Base-by-base conservation (phyloP, 2,329 filamentous ascomycete species). In the Colletotrichum phormii region DNA sequence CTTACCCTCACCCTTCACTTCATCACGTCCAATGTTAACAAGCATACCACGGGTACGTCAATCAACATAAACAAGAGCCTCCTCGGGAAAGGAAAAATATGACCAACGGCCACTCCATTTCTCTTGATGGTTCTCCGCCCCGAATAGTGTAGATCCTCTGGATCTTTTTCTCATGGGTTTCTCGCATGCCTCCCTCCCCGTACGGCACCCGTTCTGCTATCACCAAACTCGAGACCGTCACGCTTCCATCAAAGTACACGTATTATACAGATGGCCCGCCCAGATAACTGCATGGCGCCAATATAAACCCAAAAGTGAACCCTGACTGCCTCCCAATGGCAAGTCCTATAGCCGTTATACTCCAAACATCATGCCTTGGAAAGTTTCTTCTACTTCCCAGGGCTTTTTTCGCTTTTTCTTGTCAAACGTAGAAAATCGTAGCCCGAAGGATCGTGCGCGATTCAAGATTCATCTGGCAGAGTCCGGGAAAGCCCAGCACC, bases 401-500 rank as follows among this genome's bases (percentile, higher is more conserved):
- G 49, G n/a, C n/a, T 55, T 29, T 33, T 31, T 29, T 24, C 55
- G 46, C 49, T 62, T 49, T 59, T 66, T 57, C 18, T 71, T 51
- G n/a, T 49, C 46, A 15, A 15, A 31, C 26, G 54, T 54, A 31
- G 22, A 11, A 35, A n/a, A 35, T 6, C 12, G 59, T 31, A 8
- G 29, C 33, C 33, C n/a, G 4, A 13, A n/a, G 49, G 1, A 31
- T 24, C 63, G 22, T 59, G 22, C 51, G 12, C 5, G 29, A 13
- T n/a, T 59, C 37, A 78, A 13, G 82, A 81, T 65, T 85, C 84
- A 46, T 81, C 83, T 22, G 84, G 81, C 67, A 90, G 82, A 15
- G 86, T 91, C 75, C 91, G 89, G 77, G 87, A 91, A 75, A 94
- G 86, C 54, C 92, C 92, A 71, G 88, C 91, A 77, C 90, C 88